Percentiles rank a stretch among this genome's conserved stretches.
phyloP scores from a whole-genome alignment of 2,329 filamentous ascomycete genomes.

The Lachnellula arida region DNA sequence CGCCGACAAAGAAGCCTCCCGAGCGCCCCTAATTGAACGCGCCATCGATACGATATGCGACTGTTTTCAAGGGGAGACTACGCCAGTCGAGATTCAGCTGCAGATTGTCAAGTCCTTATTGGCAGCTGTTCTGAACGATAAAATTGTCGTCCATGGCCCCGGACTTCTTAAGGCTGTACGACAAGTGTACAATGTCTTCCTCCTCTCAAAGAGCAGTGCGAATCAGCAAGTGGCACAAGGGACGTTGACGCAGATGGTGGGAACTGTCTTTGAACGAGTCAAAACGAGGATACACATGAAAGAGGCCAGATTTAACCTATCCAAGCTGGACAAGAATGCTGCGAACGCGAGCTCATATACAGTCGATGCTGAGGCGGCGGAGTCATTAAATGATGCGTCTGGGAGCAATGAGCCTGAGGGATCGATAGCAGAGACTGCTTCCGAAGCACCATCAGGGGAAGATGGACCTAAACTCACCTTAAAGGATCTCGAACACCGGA shows the following conservation, averaged over 20 bases:
- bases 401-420: constrained; percentile 24
- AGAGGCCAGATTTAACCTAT: constrained; percentile 61
- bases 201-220: constrained; percentile 86
- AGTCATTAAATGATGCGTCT: constrained; percentile 24
- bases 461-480: constrained; percentile 54
- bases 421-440: constrained; percentile 20
- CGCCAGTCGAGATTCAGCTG: constrained; percentile 84
- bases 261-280: constrained; percentile 94
- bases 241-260: constrained; percentile 96
- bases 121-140: constrained; percentile 94
- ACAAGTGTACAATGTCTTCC: constrained; percentile 98
- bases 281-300: constrained; percentile 83
- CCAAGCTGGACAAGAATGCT: constrained; percentile 27
- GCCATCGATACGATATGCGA: constrained; percentile 99
- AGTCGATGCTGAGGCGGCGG: constrained; percentile 24
- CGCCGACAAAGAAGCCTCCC: constrained; percentile 35
- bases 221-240: constrained; percentile 98
- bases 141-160: constrained; percentile 96
- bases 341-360: constrained; percentile 30
- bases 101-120: constrained; percentile 97
- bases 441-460: constrained; percentile 29
- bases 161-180: constrained; percentile 93
- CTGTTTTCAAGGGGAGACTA: constrained; percentile 96
- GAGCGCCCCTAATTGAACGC: constrained; percentile 82
- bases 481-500: constrained; percentile 62